Conservation (phyloP, 1,284 basidiomycete species). For the Fomes fomentarius region DNA sequence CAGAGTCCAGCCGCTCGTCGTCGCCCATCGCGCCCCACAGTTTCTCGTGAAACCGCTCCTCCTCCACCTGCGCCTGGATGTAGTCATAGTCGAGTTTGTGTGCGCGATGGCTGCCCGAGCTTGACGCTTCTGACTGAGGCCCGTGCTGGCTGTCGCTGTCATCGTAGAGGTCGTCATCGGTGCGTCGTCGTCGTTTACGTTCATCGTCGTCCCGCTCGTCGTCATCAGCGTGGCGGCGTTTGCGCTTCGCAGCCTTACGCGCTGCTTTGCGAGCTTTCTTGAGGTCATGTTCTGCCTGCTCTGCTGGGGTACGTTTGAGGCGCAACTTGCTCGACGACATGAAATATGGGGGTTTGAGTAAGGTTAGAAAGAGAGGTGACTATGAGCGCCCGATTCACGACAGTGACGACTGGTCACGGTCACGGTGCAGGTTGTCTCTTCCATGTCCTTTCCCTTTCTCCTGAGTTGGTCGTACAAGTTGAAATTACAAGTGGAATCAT, state of each 20-base stretch:
- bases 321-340: constrained; percentile 53
- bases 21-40: constrained; percentile 71
- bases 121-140: constrained; percentile 29
- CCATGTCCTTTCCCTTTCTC: no score
- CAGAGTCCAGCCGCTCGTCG: constrained; percentile 63
- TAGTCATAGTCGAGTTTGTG: constrained; percentile 50
- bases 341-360: no score
- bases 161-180: constrained; percentile 8
- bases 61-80: constrained; percentile 59
- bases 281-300: constrained; percentile 57
- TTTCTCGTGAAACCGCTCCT: constrained; percentile 67
- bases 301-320: constrained; percentile 71
- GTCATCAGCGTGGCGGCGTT: constrained; percentile 10
- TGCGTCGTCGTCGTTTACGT: constrained; percentile 22
- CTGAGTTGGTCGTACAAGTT: no score
- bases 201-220: not conserved
- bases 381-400: no score
- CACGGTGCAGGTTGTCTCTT: no score
- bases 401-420: no score
- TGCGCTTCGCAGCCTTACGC: constrained; percentile 42
- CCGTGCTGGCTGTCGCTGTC: constrained; percentile 33
- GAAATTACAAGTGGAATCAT: no score
- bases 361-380: no score
- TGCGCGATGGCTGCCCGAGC: constrained; percentile 21
- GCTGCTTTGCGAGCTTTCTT: constrained; percentile 52